phyloP scores from a whole-genome alignment of 768 basidiomycete genomes.

The Agrocybe praecox region DNA sequence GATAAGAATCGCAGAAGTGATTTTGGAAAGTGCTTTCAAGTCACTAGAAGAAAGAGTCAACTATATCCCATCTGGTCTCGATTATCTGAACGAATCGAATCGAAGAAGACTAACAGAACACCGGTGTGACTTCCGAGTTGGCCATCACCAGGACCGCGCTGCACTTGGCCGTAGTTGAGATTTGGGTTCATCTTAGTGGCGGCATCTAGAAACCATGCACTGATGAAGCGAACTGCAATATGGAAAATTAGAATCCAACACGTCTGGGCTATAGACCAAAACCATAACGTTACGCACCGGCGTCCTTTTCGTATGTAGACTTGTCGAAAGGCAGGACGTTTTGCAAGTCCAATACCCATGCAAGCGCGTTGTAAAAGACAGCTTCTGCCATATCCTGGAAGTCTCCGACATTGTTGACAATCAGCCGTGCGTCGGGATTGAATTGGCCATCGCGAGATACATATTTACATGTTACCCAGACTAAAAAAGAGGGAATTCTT shows the following conservation, averaged over 20 bases:
- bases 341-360: constrained; percentile 43
- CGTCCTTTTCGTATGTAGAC: constrained; percentile 42
- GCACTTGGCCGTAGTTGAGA: constrained; percentile 58
- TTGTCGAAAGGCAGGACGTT: constrained; percentile 31
- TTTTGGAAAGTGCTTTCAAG: constrained; percentile 37
- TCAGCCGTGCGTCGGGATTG: constrained; percentile 60
- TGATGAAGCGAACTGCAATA: constrained; percentile 43
- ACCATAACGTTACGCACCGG: constrained; percentile 28
- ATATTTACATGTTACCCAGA: constrained; percentile 64
- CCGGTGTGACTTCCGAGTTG: constrained; percentile 52
- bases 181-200: constrained; percentile 67
- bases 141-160: constrained; percentile 37
- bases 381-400: constrained; percentile 61
- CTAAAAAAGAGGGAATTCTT: constrained; percentile 21
- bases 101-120: constrained; percentile 43
- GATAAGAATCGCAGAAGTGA: constrained; percentile 49
- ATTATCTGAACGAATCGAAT: neutral
- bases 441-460: constrained; percentile 58
- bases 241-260: no score
- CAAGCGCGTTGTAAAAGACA: constrained; percentile 61
- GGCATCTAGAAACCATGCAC: constrained; percentile 62
- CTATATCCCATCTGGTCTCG: neutral
- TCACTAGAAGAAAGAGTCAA: constrained; percentile 37
- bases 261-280: neutral
- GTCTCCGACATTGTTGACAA: constrained; percentile 55